Evolutionary conservation across 2,329 filamentous ascomycete genomes (phyloP).

Genomic region (Calonectria hawksworthii): DNA sequence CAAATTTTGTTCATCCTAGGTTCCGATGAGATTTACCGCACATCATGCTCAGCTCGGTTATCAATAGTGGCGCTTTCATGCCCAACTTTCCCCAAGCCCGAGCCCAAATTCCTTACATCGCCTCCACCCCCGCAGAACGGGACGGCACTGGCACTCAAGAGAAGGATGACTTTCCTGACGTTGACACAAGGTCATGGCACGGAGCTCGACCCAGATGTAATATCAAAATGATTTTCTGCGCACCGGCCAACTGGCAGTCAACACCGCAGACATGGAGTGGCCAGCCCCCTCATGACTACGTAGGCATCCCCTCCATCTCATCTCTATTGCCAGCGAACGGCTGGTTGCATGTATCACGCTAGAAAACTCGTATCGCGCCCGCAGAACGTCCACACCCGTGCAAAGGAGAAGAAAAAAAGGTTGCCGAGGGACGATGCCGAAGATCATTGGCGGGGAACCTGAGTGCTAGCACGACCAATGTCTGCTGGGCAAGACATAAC

Average conservation of each 20-base stretch:
- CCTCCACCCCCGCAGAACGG: slow-evolving; percentile 26
- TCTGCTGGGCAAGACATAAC: not conserved
- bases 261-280: not conserved
- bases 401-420: not conserved
- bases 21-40: slow-evolving; percentile 21
- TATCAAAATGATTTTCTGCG: slow-evolving; percentile 18
- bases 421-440: not conserved
- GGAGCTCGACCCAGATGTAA: slow-evolving; percentile 10
- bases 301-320: slow-evolving; percentile 18
- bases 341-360: slow-evolving; percentile 22
- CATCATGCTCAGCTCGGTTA: slow-evolving; percentile 24
- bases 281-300: slow-evolving; percentile 18
- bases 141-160: not conserved
- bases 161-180: not conserved
- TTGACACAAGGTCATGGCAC: slow-evolving; percentile 14
- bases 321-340: slow-evolving; percentile 16
- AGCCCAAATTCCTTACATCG: slow-evolving; percentile 26
- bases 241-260: slow-evolving; percentile 28
- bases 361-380: slow-evolving; percentile 10
- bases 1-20: slow-evolving; percentile 32
- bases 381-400: slow-evolving; percentile 19
- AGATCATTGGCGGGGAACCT: not conserved
- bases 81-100: slow-evolving; percentile 39
- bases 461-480: not conserved
- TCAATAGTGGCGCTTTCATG: slow-evolving; percentile 32